Base-by-base conservation (phyloP, 2,329 filamentous ascomycete genomes). In the Diaporthe ilicicola region DNA sequence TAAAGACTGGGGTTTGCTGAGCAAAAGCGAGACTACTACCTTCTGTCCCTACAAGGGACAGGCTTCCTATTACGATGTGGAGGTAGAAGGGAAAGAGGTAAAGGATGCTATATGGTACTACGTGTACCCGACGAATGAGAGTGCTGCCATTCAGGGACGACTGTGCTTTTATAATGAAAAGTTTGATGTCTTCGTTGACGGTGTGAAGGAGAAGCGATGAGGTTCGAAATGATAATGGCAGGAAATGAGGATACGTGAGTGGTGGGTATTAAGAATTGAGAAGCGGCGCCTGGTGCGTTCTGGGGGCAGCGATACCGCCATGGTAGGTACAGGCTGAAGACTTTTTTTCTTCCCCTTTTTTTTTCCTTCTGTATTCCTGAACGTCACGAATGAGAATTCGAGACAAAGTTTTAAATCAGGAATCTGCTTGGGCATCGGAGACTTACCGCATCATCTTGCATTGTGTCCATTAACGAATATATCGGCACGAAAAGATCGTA, bases 121-220 rank as follows among this genome's bases (percentile, higher is more conserved):
- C 69, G 80, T 81, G 19, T 82, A 84, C 13, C 89, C 91, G 3
- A 88, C 86, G 0, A 75, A 82, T 0, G 91, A 92, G 78, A 87
- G 87, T 69, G 85, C 83, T 2, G 79, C 78, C 2, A 82, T 92
- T 71, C 86, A 86, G 1, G 89, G 89, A 2, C 76, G 84, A 56
- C 56, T 91, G 66, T 92, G 89, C 75, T 92, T 92, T 72, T 92
- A 92, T 73, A 91, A 92, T 73, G 91, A 92, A 77, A 90, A 89
- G 79, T 88, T 92, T 1, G 88, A 91, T 72, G 84, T 92, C n/a
- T 81, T 83, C 69, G 74, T 91, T 7, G 88, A 89, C 72, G 89
- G 89, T 1, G 76, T 69, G 39, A 72, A 67, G 66, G 74, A 76
- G n/a, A n/a, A 67, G 50, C 50, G 19, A 44, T 53, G 48, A 44